Conservation (phyloP, 176 grass and related monocot genomes). For the Oryza glumipatula region DNA sequence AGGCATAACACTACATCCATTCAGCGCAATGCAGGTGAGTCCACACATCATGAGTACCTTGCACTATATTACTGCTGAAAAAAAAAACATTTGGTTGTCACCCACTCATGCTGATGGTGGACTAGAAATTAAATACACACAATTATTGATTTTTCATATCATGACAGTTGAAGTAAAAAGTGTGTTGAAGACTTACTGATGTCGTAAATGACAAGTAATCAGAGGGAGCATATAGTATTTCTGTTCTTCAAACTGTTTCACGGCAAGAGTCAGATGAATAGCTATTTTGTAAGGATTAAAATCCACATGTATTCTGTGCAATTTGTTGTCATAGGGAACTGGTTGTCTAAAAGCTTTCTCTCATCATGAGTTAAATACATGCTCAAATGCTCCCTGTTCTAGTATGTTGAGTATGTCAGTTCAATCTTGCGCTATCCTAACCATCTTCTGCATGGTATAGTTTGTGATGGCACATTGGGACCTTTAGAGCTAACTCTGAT, state of each 20-base stretch:
- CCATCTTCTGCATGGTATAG: background rate
- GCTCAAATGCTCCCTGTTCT: background rate
- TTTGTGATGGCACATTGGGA: background rate
- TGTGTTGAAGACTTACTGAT: background rate
- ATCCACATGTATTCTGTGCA: background rate
- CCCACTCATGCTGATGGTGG: background rate
- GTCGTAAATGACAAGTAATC: background rate
- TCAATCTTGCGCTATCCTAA: background rate
- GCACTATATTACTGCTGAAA: slow-evolving; percentile 3
- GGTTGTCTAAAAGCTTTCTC: background rate
- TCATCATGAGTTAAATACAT: background rate
- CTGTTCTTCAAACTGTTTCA: background rate
- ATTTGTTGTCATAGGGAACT: background rate
- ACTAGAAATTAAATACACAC: background rate
- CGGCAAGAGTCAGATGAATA: background rate
- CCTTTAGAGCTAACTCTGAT: background rate
- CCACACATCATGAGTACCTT: slow-evolving; percentile 9
- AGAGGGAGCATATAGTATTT: background rate
- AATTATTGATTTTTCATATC: slow-evolving; percentile 1
- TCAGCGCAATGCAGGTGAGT: slow-evolving; percentile 65
- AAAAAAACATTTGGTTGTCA: slow-evolving; percentile 9
- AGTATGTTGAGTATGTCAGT: background rate
- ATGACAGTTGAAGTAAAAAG: background rate
- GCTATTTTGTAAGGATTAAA: background rate
- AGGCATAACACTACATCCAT: slow-evolving; percentile 49